Conservation (phyloP, 2,329 filamentous ascomycete genomes). For the Fusarium domesticum region DNA sequence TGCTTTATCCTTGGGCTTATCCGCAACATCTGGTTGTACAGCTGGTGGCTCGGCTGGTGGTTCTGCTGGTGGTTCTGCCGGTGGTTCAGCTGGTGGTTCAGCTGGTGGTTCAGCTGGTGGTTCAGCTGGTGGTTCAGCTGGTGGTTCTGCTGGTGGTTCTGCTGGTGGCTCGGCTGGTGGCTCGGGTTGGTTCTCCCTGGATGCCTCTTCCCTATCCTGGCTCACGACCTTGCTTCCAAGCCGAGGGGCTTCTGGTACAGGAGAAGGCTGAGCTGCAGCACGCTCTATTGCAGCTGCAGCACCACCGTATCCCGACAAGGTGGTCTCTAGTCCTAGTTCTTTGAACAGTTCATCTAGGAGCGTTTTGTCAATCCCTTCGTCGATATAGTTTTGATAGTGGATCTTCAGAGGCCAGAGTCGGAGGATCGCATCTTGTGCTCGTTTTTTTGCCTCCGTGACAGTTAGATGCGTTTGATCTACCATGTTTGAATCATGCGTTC, state of each 20-base stretch:
- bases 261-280: not conserved
- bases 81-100: not conserved
- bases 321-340: constrained; percentile 58
- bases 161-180: too few relatives aligned
- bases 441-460: constrained; percentile 46
- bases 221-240: not conserved
- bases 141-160: constrained; percentile 2
- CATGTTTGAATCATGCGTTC: not conserved
- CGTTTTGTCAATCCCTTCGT: constrained; percentile 65
- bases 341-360: constrained; percentile 64
- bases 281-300: not conserved
- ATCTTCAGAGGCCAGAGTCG: constrained; percentile 65
- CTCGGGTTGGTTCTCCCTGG: not conserved
- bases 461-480: constrained; percentile 1
- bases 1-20: constrained; percentile 50
- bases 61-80: not conserved
- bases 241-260: not conserved
- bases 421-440: constrained; percentile 66
- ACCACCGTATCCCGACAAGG: not conserved
- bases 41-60: not conserved
- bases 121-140: not conserved
- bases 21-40: constrained; percentile 30
- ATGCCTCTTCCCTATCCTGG: not conserved
- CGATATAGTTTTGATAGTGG: constrained; percentile 68
- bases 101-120: not conserved